Evolutionary conservation across 1,284 basidiomycete genomes (phyloP).

Genomic region (Apiotrichum mycotoxinovorans): DNA sequence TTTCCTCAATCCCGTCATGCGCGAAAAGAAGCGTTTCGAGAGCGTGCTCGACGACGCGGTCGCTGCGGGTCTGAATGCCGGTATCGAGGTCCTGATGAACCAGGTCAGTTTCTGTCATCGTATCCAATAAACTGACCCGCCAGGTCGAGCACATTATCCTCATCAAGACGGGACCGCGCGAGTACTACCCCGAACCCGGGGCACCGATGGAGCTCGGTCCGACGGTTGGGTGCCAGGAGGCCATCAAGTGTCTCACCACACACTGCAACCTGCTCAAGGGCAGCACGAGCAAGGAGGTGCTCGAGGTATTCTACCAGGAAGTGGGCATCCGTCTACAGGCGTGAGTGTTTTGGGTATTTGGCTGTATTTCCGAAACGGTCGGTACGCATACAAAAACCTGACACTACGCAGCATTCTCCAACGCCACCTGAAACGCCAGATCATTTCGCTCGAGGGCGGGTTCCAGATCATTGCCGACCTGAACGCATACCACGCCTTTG

Average conservation of each 20-base stretch:
- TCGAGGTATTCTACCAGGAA: constrained; percentile 97
- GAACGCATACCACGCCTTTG: constrained; percentile 86
- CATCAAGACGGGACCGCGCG: constrained; percentile 74
- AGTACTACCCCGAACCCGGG: constrained; percentile 84
- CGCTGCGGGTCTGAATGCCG: constrained; percentile 85
- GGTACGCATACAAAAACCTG: background rate
- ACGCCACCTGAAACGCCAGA: constrained; percentile 94
- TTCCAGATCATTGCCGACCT: constrained; percentile 95
- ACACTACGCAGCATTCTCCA: constrained; percentile 68
- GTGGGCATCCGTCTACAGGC: constrained; percentile 86
- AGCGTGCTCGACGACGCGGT: constrained; percentile 87
- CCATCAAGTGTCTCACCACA: constrained; percentile 77
- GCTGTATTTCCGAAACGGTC: constrained; percentile 13
- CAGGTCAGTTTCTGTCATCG: constrained; percentile 59
- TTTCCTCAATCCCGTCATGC: constrained; percentile 86
- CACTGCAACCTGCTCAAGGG: constrained; percentile 89
- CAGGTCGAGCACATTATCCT: constrained; percentile 90
- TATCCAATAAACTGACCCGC: constrained; percentile 26
- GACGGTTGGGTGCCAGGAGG: constrained; percentile 78
- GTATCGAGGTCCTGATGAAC: constrained; percentile 93
- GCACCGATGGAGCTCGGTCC: constrained; percentile 71
- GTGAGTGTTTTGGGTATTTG: no score
- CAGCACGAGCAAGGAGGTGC: constrained; percentile 89
- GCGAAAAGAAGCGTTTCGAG: constrained; percentile 96
- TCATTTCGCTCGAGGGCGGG: constrained; percentile 87